Evolutionary conservation across 352 stramenopile genomes (phyloP).

Genomic region (Globisporangium carolinianum): DNA sequence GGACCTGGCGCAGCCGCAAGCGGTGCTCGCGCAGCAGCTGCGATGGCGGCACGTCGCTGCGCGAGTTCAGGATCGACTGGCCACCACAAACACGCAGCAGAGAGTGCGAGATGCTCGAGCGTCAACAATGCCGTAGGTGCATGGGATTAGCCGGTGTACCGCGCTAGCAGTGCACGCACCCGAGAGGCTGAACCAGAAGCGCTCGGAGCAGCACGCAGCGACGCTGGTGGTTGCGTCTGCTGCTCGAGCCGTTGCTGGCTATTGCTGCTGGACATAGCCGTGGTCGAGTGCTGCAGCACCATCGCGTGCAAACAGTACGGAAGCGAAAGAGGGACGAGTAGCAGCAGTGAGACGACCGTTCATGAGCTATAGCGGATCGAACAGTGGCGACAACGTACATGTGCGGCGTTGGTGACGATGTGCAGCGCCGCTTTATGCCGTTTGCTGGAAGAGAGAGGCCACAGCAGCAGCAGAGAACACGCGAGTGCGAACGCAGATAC

Average conservation of each 20-base stretch:
- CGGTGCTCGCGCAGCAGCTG: conserved; percentile 66
- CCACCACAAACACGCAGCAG: background rate
- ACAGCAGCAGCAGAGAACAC: background rate
- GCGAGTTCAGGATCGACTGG: conserved; percentile 64
- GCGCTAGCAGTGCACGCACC: background rate
- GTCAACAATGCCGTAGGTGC: background rate
- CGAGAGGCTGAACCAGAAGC: background rate
- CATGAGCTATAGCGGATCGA: background rate
- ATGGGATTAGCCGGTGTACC: background rate
- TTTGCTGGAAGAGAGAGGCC: conserved; percentile 1
- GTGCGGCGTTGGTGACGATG: conserved; percentile 2
- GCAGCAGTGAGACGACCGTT: background rate
- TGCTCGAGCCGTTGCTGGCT: background rate
- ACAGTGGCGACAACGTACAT: background rate
- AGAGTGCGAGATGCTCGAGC: background rate
- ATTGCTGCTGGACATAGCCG: background rate
- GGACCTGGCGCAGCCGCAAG: conserved; percentile 44
- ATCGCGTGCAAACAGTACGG: too few relatives aligned
- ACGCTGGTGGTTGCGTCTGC: background rate
- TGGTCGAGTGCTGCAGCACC: conserved; percentile 3
- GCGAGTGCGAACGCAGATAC: background rate
- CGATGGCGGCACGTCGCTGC: conserved; percentile 44
- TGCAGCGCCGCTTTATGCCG: conserved; percentile 11
- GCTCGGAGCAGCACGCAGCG: background rate
- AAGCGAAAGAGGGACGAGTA: too few relatives aligned